phyloP scores from a whole-genome alignment of 2,329 filamentous ascomycete genomes.

The Hypocreales sp. region DNA sequence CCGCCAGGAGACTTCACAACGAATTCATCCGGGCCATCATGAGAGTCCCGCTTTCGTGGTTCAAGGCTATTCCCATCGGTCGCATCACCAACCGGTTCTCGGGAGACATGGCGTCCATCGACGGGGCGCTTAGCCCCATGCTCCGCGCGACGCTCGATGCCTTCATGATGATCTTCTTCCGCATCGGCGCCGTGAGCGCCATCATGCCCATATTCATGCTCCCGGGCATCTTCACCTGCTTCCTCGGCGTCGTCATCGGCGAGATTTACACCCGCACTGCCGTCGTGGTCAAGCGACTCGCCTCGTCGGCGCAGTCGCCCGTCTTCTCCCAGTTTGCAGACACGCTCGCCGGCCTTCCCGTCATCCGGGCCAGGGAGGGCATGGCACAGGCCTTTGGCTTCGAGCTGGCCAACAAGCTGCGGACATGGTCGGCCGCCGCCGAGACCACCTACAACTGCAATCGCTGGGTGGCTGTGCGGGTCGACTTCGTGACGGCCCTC shows the following conservation, averaged over 20 bases:
- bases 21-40: slow-evolving; percentile 36
- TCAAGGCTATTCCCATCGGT: slow-evolving; percentile 35
- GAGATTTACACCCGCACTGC: slow-evolving; percentile 36
- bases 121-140: slow-evolving; percentile 29
- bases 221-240: slow-evolving; percentile 27
- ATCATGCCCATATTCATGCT: slow-evolving; percentile 36
- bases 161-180: slow-evolving; percentile 25
- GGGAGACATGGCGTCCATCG: slow-evolving; percentile 40
- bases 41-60: slow-evolving; percentile 40
- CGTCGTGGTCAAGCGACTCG: slow-evolving; percentile 27
- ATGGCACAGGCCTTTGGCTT: slow-evolving; percentile 31
- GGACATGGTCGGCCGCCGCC: slow-evolving; percentile 26
- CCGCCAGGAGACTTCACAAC: slow-evolving; percentile 34
- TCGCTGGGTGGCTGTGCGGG: slow-evolving; percentile 38
- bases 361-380: slow-evolving; percentile 33
- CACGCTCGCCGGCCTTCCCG: slow-evolving; percentile 30
- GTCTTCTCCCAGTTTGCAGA: slow-evolving; percentile 42
- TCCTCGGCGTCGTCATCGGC: slow-evolving; percentile 27
- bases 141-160: slow-evolving; percentile 26
- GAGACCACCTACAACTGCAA: slow-evolving; percentile 40
- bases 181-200: slow-evolving; percentile 29
- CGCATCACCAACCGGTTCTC: slow-evolving; percentile 40
- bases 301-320: slow-evolving; percentile 32
- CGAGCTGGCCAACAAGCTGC: slow-evolving; percentile 33
- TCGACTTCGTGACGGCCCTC: slow-evolving; percentile 37